These are phyloP conservation scores for Sphaerulina vaccinii DNA, from an alignment of 2,329 filamentous ascomycete genomes.

Conservation along the genomic window DNA sequence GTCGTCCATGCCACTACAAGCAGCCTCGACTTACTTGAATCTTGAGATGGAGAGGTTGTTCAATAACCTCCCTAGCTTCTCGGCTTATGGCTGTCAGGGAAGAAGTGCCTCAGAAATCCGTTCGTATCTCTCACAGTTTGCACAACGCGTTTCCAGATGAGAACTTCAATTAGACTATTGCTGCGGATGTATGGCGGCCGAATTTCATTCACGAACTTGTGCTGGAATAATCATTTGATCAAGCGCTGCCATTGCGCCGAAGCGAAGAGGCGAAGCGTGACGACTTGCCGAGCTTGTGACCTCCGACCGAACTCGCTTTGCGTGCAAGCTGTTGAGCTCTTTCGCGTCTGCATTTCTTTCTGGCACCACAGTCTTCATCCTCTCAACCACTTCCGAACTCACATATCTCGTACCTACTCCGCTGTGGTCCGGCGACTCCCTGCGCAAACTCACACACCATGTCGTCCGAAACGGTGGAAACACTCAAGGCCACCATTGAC, in stretches of 20 bases:
- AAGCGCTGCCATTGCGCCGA: neutral
- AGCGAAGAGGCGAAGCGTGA: too few relatives aligned
- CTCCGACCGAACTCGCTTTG: neutral
- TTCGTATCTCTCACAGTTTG: too few relatives aligned
- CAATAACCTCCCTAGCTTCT: too few relatives aligned
- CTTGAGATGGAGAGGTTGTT: too few relatives aligned
- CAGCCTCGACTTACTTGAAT: too few relatives aligned
- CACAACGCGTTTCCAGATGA: too few relatives aligned
- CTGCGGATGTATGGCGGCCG: neutral
- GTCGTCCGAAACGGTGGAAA: constrained; percentile 25
- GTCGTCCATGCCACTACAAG: too few relatives aligned
- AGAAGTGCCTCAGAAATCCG: too few relatives aligned
- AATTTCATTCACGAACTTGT: neutral
- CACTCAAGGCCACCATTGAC: constrained; percentile 76
- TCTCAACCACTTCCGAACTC: neutral
- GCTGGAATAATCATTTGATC: neutral
- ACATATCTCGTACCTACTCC: neutral
- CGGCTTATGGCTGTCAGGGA: too few relatives aligned
- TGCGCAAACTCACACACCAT: constrained; percentile 18
- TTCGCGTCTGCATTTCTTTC: neutral
- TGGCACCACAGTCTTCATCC: neutral
- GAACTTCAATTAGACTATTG: neutral
- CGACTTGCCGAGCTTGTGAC: too few relatives aligned
- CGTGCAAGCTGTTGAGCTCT: constrained; percentile 1
- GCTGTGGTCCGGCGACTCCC: constrained; percentile 19